Percentiles rank a stretch among this genome's conserved stretches.
Evolutionary conservation across 192 early-diverging fungal genomes (phyloP).

Genomic region (Linnemannia schmuckeri): DNA sequence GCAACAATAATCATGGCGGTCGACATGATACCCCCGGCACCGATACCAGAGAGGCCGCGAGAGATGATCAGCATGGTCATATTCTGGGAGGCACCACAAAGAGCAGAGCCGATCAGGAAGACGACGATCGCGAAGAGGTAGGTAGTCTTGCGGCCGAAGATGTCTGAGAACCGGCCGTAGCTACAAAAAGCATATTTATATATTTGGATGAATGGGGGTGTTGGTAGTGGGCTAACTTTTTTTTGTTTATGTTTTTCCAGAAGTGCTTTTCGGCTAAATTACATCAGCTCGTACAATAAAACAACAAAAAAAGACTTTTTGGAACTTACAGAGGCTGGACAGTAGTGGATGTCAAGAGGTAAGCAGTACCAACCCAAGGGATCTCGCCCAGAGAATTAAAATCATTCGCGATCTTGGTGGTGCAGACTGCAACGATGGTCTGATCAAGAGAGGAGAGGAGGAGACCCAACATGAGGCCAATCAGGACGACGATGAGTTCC

Average conservation of each 20-base stretch:
- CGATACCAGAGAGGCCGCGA: constrained; percentile 79
- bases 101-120: constrained; percentile 74
- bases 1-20: constrained; percentile 74
- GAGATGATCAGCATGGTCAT: constrained; percentile 74
- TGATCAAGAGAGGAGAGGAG: constrained; percentile 76
- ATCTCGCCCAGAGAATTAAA: constrained; percentile 69
- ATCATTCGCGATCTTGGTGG: constrained; percentile 72
- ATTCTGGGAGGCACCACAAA: constrained; percentile 69
- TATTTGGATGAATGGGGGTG: constrained; percentile 53
- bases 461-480: constrained; percentile 61
- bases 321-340: constrained; percentile 67
- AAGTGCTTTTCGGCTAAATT: background rate
- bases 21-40: constrained; percentile 71
- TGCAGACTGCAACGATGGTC: constrained; percentile 80
- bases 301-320: background rate
- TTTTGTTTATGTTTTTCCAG: background rate
- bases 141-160: constrained; percentile 79
- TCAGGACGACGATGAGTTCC: constrained; percentile 36
- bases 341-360: constrained; percentile 75
- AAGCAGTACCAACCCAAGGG: constrained; percentile 73
- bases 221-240: background rate
- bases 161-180: constrained; percentile 75
- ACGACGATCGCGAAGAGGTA: constrained; percentile 71
- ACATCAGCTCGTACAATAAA: background rate
- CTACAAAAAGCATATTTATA: background rate